Base-by-base conservation (phyloP, 345 rosid species). In the Eucalyptus virginea region DNA sequence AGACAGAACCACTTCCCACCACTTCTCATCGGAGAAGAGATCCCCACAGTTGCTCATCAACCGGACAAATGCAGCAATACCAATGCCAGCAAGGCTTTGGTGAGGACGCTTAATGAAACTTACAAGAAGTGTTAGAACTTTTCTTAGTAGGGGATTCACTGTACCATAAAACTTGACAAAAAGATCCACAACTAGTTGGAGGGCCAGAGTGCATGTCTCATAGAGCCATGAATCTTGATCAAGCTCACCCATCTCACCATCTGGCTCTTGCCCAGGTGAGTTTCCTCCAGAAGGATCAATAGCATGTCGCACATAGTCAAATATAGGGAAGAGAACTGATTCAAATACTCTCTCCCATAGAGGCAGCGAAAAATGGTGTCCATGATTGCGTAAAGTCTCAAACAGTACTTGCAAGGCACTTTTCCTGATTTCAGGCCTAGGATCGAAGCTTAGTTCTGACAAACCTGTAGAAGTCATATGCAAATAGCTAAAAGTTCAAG, bases 161-260 rank as follows among this genome's bases (percentile, higher is more conserved):
- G 99, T 98, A 86, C 90, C 90, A 89, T 98, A 98, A 90, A 98
- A 98, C 91, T 94, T 98, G 91, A 98, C 98, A 93, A 98, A 98
- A 89, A 98, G 98, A 96, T 98, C 99, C 86, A 98, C 99, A 56
- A 98, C 99, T 89, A 98, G 93, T 92, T 98, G 98, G 65, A 98
- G 96, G 91, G 99, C 98, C 93, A 98, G 91, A n/a, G 99, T 98
- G 93, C 99, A 97, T n/a, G 99, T 98, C 95, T 97, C 99, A 85
- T 98, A 98, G 52, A 98, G 97, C 99, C 99, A 98, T 69, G 98
- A 96, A 94, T 98, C 99, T 92, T 95, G 99, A 91, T 98, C 99
- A 86, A 94, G 96, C 92, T 96, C 99, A 88, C 91, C 96, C 13
- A 81, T 86, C 86, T 95, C 97, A 90, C 92, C 89, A 91, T 92